Evolutionary conservation across 495 filamentous ascomycete species (phyloP), one percentile per base, ranked within the genome.

Genomic region (Arthonia radiata): DNA sequence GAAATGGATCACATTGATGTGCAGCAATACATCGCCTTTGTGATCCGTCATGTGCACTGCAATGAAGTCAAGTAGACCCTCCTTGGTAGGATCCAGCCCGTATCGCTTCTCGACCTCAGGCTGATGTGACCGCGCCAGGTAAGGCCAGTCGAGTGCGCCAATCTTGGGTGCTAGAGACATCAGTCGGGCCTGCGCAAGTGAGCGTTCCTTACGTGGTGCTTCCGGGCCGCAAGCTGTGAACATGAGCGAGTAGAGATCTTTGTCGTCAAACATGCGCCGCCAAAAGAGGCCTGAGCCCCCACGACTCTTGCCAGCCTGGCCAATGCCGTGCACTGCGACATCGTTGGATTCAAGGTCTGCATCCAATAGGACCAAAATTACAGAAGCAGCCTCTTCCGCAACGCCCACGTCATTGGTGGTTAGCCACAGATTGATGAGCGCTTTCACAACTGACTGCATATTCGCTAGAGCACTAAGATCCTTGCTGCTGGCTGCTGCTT

Each of bases 121-220:
- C 14, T 71, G 47, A 13, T 71, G 57, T 0, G 71, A 57, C 10
- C 39, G 49, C 5, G 58, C 55, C 19, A 86, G 53, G 7, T 60
- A 50, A 9, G 53, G 47, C 53, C 77, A 67, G 39, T 75, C 64
- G 27, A 79, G 34, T 2, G 48, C 44, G 3, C 69, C 72, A 3
- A 78, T 57, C 9, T 67, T 61, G 2, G 70, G 64, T 2, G 90
- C 45, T 32, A 82, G 52, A 7, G 67, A 60, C 35, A 90, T 49
- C 22, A 90, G 33, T 30, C 81, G 56, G 18, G 69, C 76, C 46
- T 92, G 80, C 2, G 77, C 71, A 13, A 89, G 48, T 0, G 77
- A 73, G 32, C 66, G 66, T 26, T 83, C 64, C 22, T 58, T 57
- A 35, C 60, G 62, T 1, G 35, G 36, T 0, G 42, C 42, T 15